Conservation (phyloP, 2,329 filamentous ascomycete species). For the Aureobasidium sp. region DNA sequence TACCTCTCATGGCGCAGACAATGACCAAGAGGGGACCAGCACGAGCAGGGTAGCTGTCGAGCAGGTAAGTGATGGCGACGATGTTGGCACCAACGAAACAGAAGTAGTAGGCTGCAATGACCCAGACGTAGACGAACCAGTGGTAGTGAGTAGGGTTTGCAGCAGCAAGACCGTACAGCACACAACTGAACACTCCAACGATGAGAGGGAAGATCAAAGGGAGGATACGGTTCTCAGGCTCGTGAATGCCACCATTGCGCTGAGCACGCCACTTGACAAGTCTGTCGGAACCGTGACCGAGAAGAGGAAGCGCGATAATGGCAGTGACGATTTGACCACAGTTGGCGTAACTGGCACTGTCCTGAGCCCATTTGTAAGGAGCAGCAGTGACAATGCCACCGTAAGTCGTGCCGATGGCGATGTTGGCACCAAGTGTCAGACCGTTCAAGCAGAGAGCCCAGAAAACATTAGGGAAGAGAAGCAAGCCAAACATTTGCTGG, state of each 20-base stretch:
- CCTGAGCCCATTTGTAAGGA: conserved; percentile 33
- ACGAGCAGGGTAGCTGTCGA: conserved; percentile 39
- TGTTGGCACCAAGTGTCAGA: conserved; percentile 35
- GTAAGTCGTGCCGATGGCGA: conserved; percentile 39
- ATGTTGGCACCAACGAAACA: conserved; percentile 39
- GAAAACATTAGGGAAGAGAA: conserved; percentile 36
- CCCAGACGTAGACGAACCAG: conserved; percentile 23
- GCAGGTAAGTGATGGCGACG: conserved; percentile 38
- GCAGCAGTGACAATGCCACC: conserved; percentile 29
- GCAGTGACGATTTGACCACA: conserved; percentile 35
- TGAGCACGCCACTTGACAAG: conserved; percentile 31
- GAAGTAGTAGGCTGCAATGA: conserved; percentile 28
- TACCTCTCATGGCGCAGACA: conserved; percentile 40
- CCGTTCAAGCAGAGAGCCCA: conserved; percentile 38
- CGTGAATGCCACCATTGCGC: conserved; percentile 35
- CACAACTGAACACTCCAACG: conserved; percentile 32
- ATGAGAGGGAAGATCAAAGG: conserved; percentile 32
- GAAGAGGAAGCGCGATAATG: conserved; percentile 33
- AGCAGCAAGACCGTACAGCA: conserved; percentile 34
- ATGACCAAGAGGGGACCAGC: conserved; percentile 39
- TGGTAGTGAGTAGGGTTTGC: conserved; percentile 21
- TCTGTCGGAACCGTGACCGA: conserved; percentile 35
- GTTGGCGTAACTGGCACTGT: conserved; percentile 32
- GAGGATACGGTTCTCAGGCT: conserved; percentile 35
- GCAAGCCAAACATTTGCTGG: conserved; percentile 21